Evolutionary conservation across 2,329 filamentous ascomycete species (phyloP).

Genomic region (Xylariaceae sp.): DNA sequence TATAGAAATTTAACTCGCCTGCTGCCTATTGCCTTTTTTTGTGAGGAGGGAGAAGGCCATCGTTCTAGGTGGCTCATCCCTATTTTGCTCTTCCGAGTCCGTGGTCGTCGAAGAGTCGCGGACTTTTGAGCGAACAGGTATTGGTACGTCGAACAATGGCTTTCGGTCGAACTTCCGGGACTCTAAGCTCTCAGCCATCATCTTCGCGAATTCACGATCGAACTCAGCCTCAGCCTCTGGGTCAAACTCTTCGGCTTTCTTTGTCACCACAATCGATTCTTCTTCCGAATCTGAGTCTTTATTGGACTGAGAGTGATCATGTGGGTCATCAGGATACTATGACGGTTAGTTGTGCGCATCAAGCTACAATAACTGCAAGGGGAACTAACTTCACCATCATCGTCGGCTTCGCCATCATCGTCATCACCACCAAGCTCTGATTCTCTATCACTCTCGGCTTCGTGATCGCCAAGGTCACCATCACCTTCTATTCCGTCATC

Average conservation of each 20-base stretch:
- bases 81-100: slow-evolving; percentile 47
- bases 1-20: slow-evolving; percentile 60
- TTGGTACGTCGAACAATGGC: slow-evolving; percentile 90
- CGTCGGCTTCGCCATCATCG: slow-evolving; percentile 53
- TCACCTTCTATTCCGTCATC: slow-evolving; percentile 70
- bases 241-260: slow-evolving; percentile 87
- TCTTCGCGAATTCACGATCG: slow-evolving; percentile 95
- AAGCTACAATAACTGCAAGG: not conserved
- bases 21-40: slow-evolving; percentile 93
- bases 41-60: slow-evolving; percentile 98
- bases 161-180: slow-evolving; percentile 96
- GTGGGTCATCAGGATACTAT: slow-evolving; percentile 55
- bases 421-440: slow-evolving; percentile 64
- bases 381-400: slow-evolving; percentile 54
- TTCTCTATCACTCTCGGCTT: slow-evolving; percentile 66
- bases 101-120: slow-evolving; percentile 60
- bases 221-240: slow-evolving; percentile 97
- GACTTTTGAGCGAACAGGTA: slow-evolving; percentile 81
- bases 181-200: slow-evolving; percentile 97
- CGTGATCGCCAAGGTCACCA: slow-evolving; percentile 68
- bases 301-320: slow-evolving; percentile 50
- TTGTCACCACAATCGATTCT: slow-evolving; percentile 89
- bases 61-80: slow-evolving; percentile 58
- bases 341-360: slow-evolving; percentile 9
- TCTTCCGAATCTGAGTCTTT: slow-evolving; percentile 75